Evolutionary conservation across 768 basidiomycete genomes (phyloP).

Genomic region (Boletellus sp.): DNA sequence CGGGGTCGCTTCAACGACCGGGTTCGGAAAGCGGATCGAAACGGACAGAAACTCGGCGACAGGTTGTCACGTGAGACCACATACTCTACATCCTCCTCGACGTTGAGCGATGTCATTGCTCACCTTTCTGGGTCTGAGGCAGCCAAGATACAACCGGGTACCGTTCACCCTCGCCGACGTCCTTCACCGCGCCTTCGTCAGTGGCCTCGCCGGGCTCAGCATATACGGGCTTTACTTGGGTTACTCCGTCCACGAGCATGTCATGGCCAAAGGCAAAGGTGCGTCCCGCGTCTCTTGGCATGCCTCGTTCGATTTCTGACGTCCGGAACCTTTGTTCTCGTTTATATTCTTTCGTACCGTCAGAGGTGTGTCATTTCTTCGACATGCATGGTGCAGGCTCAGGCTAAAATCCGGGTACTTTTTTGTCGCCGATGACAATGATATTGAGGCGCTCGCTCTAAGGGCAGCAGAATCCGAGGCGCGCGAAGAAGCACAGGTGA

Average conservation of each 20-base stretch:
- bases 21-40: too few relatives aligned
- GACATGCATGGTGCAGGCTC: not conserved
- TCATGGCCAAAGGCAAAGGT: slow-evolving; percentile 32
- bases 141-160: slow-evolving; percentile 19
- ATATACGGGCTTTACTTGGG: slow-evolving; percentile 32
- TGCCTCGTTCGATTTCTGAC: not conserved
- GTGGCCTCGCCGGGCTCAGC: slow-evolving; percentile 26
- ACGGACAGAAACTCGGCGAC: too few relatives aligned
- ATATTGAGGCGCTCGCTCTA: slow-evolving; percentile 18
- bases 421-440: not conserved
- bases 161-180: slow-evolving; percentile 27
- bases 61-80: slow-evolving; percentile 4
- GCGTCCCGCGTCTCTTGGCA: not conserved
- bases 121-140: slow-evolving; percentile 26
- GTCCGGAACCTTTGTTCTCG: not conserved
- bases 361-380: slow-evolving; percentile 21
- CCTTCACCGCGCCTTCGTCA: slow-evolving; percentile 30
- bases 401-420: not conserved
- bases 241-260: slow-evolving; percentile 30
- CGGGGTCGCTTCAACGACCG: too few relatives aligned
- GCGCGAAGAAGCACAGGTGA: slow-evolving; percentile 18
- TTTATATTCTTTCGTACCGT: not conserved
- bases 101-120: slow-evolving; percentile 29
- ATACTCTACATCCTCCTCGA: not conserved
- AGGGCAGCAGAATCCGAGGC: slow-evolving; percentile 22